Evolutionary conservation across 2,329 filamentous ascomycete genomes (phyloP).

Genomic region (Macroventuria anomochaeta): DNA sequence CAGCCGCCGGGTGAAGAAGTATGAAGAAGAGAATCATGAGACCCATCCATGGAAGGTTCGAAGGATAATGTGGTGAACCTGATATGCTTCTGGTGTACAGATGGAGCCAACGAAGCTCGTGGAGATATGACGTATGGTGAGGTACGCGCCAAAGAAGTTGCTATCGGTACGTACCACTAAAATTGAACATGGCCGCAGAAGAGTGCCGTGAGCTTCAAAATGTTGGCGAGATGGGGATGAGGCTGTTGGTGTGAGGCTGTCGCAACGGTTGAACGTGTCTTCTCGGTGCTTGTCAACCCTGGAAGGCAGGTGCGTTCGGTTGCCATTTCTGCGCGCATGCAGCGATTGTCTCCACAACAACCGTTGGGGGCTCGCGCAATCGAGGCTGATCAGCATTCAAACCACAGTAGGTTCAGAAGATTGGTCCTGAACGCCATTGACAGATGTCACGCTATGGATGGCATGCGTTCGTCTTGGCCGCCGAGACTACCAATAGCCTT

Average conservation of each 20-base stretch:
- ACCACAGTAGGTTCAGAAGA: background rate
- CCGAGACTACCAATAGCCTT: background rate
- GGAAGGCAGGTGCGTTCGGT: conserved; percentile 16
- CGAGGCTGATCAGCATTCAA: conserved; percentile 5
- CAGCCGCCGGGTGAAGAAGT: conserved; percentile 9
- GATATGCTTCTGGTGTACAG: background rate
- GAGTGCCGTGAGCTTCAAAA: background rate
- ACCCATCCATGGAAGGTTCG: background rate
- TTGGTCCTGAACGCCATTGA: conserved; percentile 1
- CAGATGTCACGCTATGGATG: conserved; percentile 11
- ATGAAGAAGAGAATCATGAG: background rate
- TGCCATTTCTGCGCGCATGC: conserved; percentile 17
- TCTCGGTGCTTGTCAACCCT: conserved; percentile 12
- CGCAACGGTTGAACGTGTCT: conserved; percentile 12
- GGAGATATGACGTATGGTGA: conserved; percentile 12
- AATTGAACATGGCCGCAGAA: conserved; percentile 43
- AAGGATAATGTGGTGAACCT: background rate
- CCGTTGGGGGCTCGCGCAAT: conserved; percentile 1
- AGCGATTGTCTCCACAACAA: conserved; percentile 17
- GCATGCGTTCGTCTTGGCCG: conserved; percentile 8
- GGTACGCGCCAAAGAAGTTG: background rate
- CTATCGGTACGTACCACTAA: conserved; percentile 43
- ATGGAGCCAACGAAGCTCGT: conserved; percentile 2
- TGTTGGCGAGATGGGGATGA: background rate
- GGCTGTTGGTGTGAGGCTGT: conserved; percentile 9